A percentile compares a stretch with the other conserved stretches of the same genome.
phyloP scores from a whole-genome alignment of 2,329 filamentous ascomycete species.

The Colletotrichum siamense region DNA sequence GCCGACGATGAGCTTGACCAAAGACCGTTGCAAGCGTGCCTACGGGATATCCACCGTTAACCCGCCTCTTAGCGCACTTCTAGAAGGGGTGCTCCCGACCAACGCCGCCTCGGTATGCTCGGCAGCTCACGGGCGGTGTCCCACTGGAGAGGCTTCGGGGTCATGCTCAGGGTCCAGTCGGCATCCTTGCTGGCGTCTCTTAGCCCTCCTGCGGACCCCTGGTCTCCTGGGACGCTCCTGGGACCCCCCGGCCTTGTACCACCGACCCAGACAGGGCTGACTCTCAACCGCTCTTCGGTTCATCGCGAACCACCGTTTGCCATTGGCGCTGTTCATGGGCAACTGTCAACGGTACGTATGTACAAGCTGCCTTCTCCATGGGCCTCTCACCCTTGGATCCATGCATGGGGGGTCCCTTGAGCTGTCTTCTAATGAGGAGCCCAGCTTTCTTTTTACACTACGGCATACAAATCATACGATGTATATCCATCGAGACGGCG shows the following conservation, averaged over 20 bases:
- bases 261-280: constrained; percentile 7
- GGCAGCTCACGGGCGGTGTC: constrained; percentile 2
- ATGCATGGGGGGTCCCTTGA: constrained; percentile 3
- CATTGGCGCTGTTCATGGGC: neutral
- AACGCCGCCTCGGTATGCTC: constrained; percentile 7
- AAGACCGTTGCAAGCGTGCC: neutral
- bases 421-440: constrained; percentile 1
- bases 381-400: neutral
- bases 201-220: neutral
- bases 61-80: neutral
- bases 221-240: neutral
- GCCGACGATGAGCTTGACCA: neutral
- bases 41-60: neutral
- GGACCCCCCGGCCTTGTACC: neutral
- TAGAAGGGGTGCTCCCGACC: neutral
- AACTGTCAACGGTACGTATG: neutral
- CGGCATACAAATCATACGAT: constrained; percentile 19
- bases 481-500: constrained; percentile 6
- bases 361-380: neutral
- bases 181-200: neutral
- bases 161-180: constrained; percentile 9
- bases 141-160: constrained; percentile 9
- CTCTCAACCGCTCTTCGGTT: constrained; percentile 1
- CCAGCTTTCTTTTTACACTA: constrained; percentile 13
- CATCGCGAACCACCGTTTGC: neutral